Evolutionary conservation across 441 rosid species (phyloP), one percentile per base, ranked within the genome.

Genomic region (Gossypium lobatum): DNA sequence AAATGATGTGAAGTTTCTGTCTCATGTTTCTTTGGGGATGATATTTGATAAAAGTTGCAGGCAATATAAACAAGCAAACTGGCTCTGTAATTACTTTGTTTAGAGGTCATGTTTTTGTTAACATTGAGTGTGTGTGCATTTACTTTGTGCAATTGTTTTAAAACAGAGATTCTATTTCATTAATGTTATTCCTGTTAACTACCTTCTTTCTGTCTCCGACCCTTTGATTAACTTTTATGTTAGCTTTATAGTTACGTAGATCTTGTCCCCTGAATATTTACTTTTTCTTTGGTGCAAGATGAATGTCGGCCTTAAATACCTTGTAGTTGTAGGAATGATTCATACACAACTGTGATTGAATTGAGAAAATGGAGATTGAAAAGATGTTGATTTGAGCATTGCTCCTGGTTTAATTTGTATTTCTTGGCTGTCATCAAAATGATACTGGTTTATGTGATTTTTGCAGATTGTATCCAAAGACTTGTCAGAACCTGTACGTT

Each of bases 401-500:
- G 14, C 26, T 17, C 31, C 45, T 72, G 11, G 7, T 78, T 37
- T 60, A 46, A 9, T 60, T 26, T 75, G 17, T 16, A 42, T 18
- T 34, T 46, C 37, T 45, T 72, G 8, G 31, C 20, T 21, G 39
- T 21, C 48, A 31, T 37, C 28, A n/a, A 66, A 60, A 74, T 60
- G 57, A 45, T 66, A 21, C 55, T 82, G 72, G 73, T 67, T 63
- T 26, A 20, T 50, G 70, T 71, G 34, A 23, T 6, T 64, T 81
- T 75, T 84, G 82, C 93, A 93, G 98, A 96, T 95, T 82, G 76
- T 95, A 67, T 93, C 99, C 66, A 95, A 93, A 85, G 98, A 95
- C 77, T 76, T 95, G 62, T 93, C 99, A 48, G 99, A 95, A 79
- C 99, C 99, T 66, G 97, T 95, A 73, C 97, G 99, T 60, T 95